Conservation (phyloP, 2,329 filamentous ascomycete species). For the Elsinoe arachidis region DNA sequence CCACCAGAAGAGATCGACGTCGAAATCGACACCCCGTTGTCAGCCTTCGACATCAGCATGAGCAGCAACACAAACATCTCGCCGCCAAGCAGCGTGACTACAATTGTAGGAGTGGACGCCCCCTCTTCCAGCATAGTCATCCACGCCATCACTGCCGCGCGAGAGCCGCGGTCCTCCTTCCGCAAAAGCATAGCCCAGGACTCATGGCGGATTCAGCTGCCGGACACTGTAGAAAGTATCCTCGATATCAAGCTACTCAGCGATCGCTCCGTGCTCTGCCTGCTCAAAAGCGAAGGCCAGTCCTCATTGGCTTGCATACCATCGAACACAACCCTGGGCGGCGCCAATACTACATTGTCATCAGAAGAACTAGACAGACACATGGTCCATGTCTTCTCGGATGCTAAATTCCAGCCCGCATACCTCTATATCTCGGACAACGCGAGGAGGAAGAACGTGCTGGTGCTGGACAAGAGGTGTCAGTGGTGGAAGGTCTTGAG, state of each 20-base stretch:
- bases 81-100: background rate
- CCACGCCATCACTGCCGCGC: background rate
- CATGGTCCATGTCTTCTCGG: background rate
- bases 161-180: background rate
- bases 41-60: background rate
- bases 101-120: background rate
- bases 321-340: background rate
- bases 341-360: background rate
- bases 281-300: background rate
- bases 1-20: background rate
- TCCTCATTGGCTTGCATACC: background rate
- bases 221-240: background rate
- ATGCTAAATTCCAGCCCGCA: background rate
- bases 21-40: background rate
- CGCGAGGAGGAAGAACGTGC: background rate
- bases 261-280: background rate
- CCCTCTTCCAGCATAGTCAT: background rate
- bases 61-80: background rate
- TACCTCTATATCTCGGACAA: background rate
- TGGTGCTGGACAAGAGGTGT: background rate
- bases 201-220: background rate
- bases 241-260: background rate
- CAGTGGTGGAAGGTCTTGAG: constrained; percentile 9
- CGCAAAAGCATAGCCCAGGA: background rate
- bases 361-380: background rate